Conservation (phyloP, 2,329 filamentous ascomycete genomes). For the Penicillium hordei region DNA sequence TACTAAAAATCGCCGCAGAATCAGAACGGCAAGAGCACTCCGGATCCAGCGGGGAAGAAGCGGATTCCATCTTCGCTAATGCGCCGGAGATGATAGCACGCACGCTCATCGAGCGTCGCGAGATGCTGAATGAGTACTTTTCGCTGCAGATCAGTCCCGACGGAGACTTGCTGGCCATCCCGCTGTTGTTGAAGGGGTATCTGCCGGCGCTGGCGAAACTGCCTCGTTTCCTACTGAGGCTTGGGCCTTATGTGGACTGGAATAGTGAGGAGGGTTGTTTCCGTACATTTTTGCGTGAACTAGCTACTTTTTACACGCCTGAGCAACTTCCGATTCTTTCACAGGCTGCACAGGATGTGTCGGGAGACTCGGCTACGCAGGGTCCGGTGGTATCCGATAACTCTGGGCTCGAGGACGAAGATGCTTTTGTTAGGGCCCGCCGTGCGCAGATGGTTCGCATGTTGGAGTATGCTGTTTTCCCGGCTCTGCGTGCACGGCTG, state of each 20-base stretch:
- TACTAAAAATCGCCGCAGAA: slow-evolving; percentile 72
- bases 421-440: slow-evolving; percentile 50
- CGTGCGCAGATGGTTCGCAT: slow-evolving; percentile 69
- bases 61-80: slow-evolving; percentile 59
- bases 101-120: slow-evolving; percentile 71
- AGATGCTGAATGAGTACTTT: slow-evolving; percentile 94
- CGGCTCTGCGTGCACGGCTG: slow-evolving; percentile 77
- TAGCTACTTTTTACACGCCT: slow-evolving; percentile 87
- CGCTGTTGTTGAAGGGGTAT: slow-evolving; percentile 85
- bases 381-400: slow-evolving; percentile 9
- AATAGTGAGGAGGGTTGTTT: slow-evolving; percentile 81
- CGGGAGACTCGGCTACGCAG: neutral
- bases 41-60: slow-evolving; percentile 28
- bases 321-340: slow-evolving; percentile 67
- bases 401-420: slow-evolving; percentile 43
- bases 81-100: slow-evolving; percentile 65
- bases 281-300: slow-evolving; percentile 75
- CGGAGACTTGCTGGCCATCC: slow-evolving; percentile 75
- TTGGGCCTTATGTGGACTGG: slow-evolving; percentile 91
- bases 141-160: slow-evolving; percentile 75
- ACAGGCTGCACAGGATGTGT: neutral
- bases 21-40: slow-evolving; percentile 59
- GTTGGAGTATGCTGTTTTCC: slow-evolving; percentile 85
- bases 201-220: slow-evolving; percentile 82
- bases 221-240: slow-evolving; percentile 79